Conservation (phyloP, 73 alveolate species). For the Tetrahymena borealis region DNA sequence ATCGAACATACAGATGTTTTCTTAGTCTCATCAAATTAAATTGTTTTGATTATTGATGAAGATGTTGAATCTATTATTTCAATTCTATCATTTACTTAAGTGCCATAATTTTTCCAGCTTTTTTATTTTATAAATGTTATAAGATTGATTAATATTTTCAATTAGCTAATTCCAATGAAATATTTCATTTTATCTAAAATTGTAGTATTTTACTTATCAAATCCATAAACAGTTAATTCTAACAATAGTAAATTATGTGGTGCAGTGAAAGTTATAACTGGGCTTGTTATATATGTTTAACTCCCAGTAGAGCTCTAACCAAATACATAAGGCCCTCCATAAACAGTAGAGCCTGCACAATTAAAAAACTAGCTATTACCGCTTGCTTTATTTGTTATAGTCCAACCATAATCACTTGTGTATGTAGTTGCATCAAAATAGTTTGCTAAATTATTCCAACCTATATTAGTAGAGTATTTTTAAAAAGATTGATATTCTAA, state of each 20-base stretch:
- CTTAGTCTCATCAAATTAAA: background rate
- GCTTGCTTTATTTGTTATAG: background rate
- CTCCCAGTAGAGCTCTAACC: background rate
- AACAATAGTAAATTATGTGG: background rate
- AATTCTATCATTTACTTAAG: background rate
- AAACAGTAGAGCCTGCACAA: background rate
- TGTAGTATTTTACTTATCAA: background rate
- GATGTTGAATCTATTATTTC: background rate
- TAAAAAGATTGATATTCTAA: too few relatives aligned
- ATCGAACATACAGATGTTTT: background rate
- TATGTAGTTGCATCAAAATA: background rate
- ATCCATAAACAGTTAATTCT: background rate
- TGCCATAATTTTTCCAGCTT: background rate
- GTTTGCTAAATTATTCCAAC: background rate
- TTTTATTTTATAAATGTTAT: background rate
- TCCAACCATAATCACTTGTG: background rate
- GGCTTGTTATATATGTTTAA: background rate
- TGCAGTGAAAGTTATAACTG: background rate
- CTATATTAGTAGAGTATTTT: background rate
- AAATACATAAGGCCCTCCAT: background rate
- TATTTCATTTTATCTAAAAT: background rate
- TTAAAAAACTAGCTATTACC: background rate
- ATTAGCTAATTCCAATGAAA: background rate
- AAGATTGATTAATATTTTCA: background rate
- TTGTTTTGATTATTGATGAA: background rate